Percentiles rank a stretch among this genome's conserved stretches.
Evolutionary conservation across 1,284 basidiomycete species (phyloP).

Genomic region (Heterobasidion parviporum): DNA sequence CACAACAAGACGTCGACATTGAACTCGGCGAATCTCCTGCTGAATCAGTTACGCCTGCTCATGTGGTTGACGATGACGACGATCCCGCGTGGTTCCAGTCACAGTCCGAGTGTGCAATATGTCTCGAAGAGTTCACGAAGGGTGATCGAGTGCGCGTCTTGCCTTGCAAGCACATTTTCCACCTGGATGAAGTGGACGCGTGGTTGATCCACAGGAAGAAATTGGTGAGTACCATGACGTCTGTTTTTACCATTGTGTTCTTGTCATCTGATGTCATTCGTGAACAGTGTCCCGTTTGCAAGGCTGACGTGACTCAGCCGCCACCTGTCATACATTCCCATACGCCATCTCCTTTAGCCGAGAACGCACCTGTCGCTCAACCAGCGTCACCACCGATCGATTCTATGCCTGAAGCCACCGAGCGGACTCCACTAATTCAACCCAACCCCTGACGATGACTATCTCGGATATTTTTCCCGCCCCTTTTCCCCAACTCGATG

Average conservation of each 20-base stretch:
- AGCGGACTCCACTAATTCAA: slow-evolving; percentile 28
- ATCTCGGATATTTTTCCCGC: slow-evolving; percentile 13
- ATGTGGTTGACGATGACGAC: slow-evolving; percentile 15
- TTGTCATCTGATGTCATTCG: slow-evolving; percentile 1
- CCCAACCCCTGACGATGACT: slow-evolving; percentile 8
- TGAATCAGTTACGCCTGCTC: slow-evolving; percentile 15
- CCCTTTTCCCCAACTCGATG: slow-evolving; percentile 3
- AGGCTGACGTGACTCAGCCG: slow-evolving; percentile 78
- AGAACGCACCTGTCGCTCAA: slow-evolving; percentile 8
- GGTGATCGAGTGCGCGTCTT: slow-evolving; percentile 84
- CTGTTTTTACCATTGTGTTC: slow-evolving; percentile 4
- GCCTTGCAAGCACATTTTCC: slow-evolving; percentile 87
- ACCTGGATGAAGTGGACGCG: slow-evolving; percentile 78
- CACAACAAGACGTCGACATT: slow-evolving; percentile 15
- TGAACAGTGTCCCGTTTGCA: slow-evolving; percentile 77
- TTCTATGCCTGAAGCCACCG: slow-evolving; percentile 18
- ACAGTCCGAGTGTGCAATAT: slow-evolving; percentile 84
- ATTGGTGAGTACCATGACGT: slow-evolving; percentile 47
- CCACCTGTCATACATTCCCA: slow-evolving; percentile 13
- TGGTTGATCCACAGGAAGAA: slow-evolving; percentile 90
- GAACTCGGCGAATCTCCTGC: slow-evolving; percentile 17
- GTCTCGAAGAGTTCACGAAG: slow-evolving; percentile 74
- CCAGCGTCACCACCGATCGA: slow-evolving; percentile 7
- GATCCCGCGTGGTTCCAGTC: slow-evolving; percentile 64
- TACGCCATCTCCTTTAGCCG: background rate